These are phyloP conservation scores for Pyrenula aspistea DNA, from an alignment of 495 filamentous ascomycete genomes.

Conservation along the genomic window DNA sequence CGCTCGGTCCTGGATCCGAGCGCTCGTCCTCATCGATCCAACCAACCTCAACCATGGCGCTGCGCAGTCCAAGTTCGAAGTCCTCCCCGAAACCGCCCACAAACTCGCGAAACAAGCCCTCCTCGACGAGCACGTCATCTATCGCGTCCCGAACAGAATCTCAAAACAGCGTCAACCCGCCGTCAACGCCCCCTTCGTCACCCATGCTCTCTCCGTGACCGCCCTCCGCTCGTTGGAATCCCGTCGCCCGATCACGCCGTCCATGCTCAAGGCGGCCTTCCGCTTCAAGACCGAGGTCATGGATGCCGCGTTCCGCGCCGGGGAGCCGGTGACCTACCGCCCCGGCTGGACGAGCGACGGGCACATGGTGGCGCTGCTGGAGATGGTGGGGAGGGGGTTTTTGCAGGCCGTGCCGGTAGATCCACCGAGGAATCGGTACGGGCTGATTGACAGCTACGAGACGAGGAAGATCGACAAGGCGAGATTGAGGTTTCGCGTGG, in stretches of 20 bases:
- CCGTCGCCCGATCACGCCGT: constrained; percentile 29
- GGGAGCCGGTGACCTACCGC: constrained; percentile 1
- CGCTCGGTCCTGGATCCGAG: constrained; percentile 50
- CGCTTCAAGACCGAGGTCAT: constrained; percentile 44
- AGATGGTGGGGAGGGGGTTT: constrained; percentile 49
- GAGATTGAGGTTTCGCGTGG: constrained; percentile 48
- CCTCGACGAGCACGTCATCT: constrained; percentile 45
- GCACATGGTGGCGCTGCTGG: constrained; percentile 54
- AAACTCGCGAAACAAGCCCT: constrained; percentile 45
- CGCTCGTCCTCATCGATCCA: constrained; percentile 40
- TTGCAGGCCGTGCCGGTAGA: constrained; percentile 43
- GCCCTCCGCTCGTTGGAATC: constrained; percentile 23
- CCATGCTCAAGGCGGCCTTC: constrained; percentile 37
- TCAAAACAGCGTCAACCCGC: constrained; percentile 2
- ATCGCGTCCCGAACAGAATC: constrained; percentile 19
- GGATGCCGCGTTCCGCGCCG: constrained; percentile 37
- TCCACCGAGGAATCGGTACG: constrained; percentile 56
- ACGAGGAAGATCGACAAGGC: constrained; percentile 57
- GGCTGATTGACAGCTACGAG: constrained; percentile 60
- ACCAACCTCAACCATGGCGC: constrained; percentile 28
- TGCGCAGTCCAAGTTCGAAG: constrained; percentile 30
- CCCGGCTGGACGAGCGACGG: constrained; percentile 38
- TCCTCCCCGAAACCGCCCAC: constrained; percentile 33
- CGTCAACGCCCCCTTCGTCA: not conserved
- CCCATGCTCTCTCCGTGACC: not conserved